Evolutionary conservation across 129 eudicot species (phyloP), one percentile per base, ranked within the genome.

Genomic region (Lactuca saligna): DNA sequence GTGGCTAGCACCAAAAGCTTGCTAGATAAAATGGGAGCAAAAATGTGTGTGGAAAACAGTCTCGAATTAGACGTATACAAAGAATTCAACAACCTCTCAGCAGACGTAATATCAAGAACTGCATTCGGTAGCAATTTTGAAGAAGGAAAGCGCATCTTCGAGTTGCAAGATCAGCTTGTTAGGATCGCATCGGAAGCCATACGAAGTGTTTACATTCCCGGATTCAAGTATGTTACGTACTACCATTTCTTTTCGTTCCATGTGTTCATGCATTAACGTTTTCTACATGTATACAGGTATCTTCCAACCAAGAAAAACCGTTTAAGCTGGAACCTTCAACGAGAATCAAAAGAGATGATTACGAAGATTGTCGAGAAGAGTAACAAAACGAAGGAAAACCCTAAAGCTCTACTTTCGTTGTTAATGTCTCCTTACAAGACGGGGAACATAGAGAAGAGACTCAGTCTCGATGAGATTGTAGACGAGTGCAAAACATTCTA

Each of bases 81-180:
- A 39, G 88, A 91, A 55, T 72, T 88, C 71, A 88, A 88, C 58
- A 46, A 78, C 12, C 87, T 91, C 34, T 88, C 96, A 0, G 97
- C 91, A 1, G 96, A 91, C 63, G 77, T 91, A 46, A 88, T 91
- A 63, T 91, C 97, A 5, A 65, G 84, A 39, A 91, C 94, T 2
- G 96, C 94, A 31, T 91, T 91, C 5, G 96, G 97, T 34, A 91
- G 97, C 77, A 83, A 79, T 65, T 88, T 79, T 59, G 81, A 76
- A 4, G 89, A 88, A 70, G 97, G 97, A 39, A 88, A 82, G 25
- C 87, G 70, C 7, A 86, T 91, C 37, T 88, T 91, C 54, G 84
- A 86, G 57, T 78, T 88, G 44, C 96, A 88, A 81, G 91, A 88
- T 72, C 90, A 71, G 39, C 97, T 86, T 79, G 74, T 46, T 6